A percentile compares a stretch with the other conserved stretches of the same genome.
These are phyloP conservation scores for Hanseniaspora lindneri DNA, from an alignment of 805 yeast species.

Conservation along the genomic window DNA sequence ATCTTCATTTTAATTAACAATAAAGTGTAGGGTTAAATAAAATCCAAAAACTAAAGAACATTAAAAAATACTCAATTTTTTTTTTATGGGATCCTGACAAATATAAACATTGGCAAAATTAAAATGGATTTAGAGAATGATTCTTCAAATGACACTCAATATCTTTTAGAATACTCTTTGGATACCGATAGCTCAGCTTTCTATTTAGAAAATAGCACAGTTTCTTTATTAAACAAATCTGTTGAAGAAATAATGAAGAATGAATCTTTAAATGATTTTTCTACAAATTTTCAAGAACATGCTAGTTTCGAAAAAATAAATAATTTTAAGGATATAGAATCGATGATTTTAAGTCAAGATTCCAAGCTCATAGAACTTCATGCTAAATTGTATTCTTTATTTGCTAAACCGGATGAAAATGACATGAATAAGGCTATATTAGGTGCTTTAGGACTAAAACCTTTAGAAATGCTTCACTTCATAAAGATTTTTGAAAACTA, in stretches of 20 bases:
- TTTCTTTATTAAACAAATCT: neutral
- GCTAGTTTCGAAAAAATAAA: too few species aligned
- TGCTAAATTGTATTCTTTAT: neutral
- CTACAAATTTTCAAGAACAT: neutral
- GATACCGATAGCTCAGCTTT: neutral
- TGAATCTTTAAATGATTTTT: neutral
- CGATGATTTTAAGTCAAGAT: neutral
- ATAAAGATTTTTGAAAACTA: slow-evolving; percentile 9
- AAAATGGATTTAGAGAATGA: neutral
- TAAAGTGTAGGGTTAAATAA: too few species aligned
- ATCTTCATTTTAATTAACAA: too few species aligned
- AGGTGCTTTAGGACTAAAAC: neutral
- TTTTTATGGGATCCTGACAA: too few species aligned
- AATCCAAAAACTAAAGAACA: too few species aligned
- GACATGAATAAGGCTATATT: neutral
- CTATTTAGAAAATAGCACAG: neutral
- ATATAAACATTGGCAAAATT: too few species aligned
- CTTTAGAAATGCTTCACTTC: neutral
- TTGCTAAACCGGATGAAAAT: neutral
- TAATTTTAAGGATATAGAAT: neutral
- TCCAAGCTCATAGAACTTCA: neutral
- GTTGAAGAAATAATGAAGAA: neutral
- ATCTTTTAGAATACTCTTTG: neutral
- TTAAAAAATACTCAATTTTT: too few species aligned
- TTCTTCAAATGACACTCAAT: slow-evolving; percentile 1